These are phyloP conservation scores for Schizonepeta tenuifolia DNA, from an alignment of 257 asterid genomes.

Conservation along the genomic window DNA sequence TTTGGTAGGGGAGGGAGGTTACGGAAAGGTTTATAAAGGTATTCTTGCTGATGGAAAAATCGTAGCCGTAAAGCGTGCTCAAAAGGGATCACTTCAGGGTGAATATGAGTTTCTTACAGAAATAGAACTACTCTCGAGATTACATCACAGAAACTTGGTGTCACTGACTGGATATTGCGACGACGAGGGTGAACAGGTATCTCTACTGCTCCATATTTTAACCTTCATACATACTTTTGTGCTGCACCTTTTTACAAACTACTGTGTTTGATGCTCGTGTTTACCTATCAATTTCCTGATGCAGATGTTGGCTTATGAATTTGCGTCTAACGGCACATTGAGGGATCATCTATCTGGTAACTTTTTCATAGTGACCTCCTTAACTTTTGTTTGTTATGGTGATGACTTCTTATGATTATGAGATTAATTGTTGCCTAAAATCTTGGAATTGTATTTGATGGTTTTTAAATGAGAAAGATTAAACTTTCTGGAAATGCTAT, in stretches of 20 bases:
- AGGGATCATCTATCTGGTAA: conserved; percentile 87
- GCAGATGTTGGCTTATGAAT: conserved; percentile 94
- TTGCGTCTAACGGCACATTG: conserved; percentile 75
- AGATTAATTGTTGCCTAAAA: background rate
- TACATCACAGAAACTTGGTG: conserved; percentile 88
- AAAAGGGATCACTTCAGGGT: conserved; percentile 89
- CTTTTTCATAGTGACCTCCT: conserved; percentile 18
- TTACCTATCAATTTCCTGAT: conserved; percentile 22
- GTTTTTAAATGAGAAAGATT: background rate
- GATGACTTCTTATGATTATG: background rate
- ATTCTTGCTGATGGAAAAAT: conserved; percentile 70
- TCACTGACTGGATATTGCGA: conserved; percentile 86
- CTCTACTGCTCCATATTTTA: conserved; percentile 1
- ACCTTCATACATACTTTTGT: background rate
- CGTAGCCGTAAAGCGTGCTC: conserved; percentile 91
- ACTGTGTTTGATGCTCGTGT: conserved; percentile 16
- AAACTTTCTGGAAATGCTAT: background rate
- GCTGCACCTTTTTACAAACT: conserved; percentile 1
- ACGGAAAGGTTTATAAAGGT: conserved; percentile 87
- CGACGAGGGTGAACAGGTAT: conserved; percentile 94
- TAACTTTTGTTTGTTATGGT: too few species aligned
- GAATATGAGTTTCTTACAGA: conserved; percentile 91
- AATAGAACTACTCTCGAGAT: conserved; percentile 78
- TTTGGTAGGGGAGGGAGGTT: conserved; percentile 87
- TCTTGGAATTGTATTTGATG: background rate